Percentiles rank a stretch among this genome's conserved stretches.
Conservation (phyloP, 2,329 filamentous ascomycete genomes). For the Aspergillus puulaauensis region DNA sequence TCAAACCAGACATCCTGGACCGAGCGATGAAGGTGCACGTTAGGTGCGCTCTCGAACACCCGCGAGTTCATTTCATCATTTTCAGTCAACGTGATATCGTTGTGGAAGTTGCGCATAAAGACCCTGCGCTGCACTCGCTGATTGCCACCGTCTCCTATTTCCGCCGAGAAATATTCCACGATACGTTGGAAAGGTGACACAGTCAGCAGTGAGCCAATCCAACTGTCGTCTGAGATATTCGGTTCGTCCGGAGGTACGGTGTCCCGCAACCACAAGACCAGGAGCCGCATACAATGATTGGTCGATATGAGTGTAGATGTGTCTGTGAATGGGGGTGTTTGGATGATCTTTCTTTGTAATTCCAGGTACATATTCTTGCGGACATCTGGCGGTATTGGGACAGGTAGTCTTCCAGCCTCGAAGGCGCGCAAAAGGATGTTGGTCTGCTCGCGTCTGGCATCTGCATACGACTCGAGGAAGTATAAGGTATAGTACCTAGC, state of each 20-base stretch:
- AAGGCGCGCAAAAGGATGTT: slow-evolving; percentile 38
- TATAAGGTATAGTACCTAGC: slow-evolving; percentile 42
- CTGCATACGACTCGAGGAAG: slow-evolving; percentile 42
- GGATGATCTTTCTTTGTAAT: slow-evolving; percentile 39
- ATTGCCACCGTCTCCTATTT: slow-evolving; percentile 43
- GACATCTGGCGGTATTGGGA: slow-evolving; percentile 34
- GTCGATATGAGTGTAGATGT: slow-evolving; percentile 40
- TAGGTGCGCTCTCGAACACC: slow-evolving; percentile 34
- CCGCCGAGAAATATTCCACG: slow-evolving; percentile 44
- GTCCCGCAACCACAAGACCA: slow-evolving; percentile 40
- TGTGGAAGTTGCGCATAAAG: slow-evolving; percentile 45
- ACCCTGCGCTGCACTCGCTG: slow-evolving; percentile 42
- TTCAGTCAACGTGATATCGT: slow-evolving; percentile 37
- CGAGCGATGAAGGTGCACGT: slow-evolving; percentile 30
- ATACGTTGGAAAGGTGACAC: slow-evolving; percentile 40
- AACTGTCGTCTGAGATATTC: slow-evolving; percentile 33
- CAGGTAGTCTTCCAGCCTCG: slow-evolving; percentile 38
- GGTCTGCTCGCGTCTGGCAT: slow-evolving; percentile 37
- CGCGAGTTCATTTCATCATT: slow-evolving; percentile 39
- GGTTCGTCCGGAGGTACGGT: slow-evolving; percentile 37
- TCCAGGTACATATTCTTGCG: slow-evolving; percentile 38
- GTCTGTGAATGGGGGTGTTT: slow-evolving; percentile 41
- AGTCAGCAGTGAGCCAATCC: slow-evolving; percentile 43
- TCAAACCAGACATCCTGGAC: slow-evolving; percentile 43
- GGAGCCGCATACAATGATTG: slow-evolving; percentile 42